Conservation (phyloP, 768 basidiomycete genomes). For the Boletus edulis region DNA sequence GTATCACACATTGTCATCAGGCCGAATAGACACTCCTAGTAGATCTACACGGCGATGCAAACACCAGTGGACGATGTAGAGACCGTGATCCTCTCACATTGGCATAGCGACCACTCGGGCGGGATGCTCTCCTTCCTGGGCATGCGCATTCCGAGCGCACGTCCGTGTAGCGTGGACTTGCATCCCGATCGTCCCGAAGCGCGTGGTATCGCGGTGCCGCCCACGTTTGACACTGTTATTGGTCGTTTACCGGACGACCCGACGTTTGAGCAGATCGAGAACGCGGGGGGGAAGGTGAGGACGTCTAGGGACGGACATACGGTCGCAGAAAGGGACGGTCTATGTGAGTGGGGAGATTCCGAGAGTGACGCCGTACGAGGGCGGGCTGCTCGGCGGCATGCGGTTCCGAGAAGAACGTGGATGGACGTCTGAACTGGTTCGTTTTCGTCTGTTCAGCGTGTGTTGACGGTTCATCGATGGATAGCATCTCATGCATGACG, state of each 20-base stretch:
- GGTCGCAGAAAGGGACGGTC: constrained; percentile 58
- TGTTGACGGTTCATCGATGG: background rate
- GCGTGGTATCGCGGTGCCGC: constrained; percentile 71
- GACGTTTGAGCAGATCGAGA: constrained; percentile 61
- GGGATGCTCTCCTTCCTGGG: constrained; percentile 67
- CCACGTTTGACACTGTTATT: constrained; percentile 53
- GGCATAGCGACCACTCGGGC: constrained; percentile 77
- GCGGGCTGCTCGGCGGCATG: constrained; percentile 64
- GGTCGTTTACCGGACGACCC: constrained; percentile 68
- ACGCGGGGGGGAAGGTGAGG: constrained; percentile 54
- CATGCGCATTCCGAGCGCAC: constrained; percentile 33
- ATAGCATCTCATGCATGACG: constrained; percentile 80
- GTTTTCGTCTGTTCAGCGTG: background rate
- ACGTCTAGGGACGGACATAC: constrained; percentile 58
- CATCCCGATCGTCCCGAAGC: constrained; percentile 75
- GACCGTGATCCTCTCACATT: constrained; percentile 70
- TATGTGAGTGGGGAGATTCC: constrained; percentile 85
- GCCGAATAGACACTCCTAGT: too few species aligned
- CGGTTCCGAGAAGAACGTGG: constrained; percentile 47
- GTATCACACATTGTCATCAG: too few species aligned
- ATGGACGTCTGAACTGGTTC: constrained; percentile 59
- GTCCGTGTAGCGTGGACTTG: constrained; percentile 58
- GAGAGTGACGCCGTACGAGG: constrained; percentile 64
- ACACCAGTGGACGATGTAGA: constrained; percentile 52
- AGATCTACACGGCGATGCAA: constrained; percentile 55